Conservation (phyloP, 331 rosid genomes). For the Rhamnella rubrinervis region DNA sequence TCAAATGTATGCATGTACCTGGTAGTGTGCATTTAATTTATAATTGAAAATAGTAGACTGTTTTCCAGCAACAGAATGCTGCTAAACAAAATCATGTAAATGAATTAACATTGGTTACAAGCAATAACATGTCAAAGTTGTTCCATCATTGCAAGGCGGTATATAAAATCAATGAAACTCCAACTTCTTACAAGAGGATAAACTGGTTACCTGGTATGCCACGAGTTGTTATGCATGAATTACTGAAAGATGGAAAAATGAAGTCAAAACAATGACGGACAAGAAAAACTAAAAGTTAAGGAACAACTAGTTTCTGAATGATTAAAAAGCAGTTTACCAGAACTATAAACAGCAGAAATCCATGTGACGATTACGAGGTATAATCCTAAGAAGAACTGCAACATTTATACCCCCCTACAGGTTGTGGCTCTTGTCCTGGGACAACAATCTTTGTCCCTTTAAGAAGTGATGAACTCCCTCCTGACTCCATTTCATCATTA, state of each 20-base stretch:
- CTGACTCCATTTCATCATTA: conserved; percentile 56
- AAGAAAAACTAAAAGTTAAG: conserved; percentile 6
- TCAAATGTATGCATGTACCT: background rate
- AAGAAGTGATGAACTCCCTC: conserved; percentile 64
- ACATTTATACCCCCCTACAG: conserved; percentile 50
- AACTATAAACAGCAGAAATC: conserved; percentile 23
- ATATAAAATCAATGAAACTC: conserved; percentile 3
- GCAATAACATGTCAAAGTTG: conserved; percentile 18
- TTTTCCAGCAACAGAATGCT: conserved; percentile 4
- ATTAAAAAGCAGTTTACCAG: conserved; percentile 24
- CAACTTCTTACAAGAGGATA: conserved; percentile 18
- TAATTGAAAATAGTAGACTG: background rate
- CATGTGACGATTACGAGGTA: conserved; percentile 5
- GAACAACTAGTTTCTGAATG: background rate
- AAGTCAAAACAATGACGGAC: conserved; percentile 13
- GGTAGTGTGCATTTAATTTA: too few species aligned
- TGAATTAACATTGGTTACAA: conserved; percentile 11
- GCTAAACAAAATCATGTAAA: conserved; percentile 14
- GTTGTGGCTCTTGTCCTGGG: conserved; percentile 51
- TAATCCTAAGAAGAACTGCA: conserved; percentile 53
- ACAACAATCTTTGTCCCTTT: conserved; percentile 61
- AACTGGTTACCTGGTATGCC: conserved; percentile 4
- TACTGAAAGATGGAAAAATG: conserved; percentile 11
- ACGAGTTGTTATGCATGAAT: background rate
- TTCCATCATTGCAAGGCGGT: conserved; percentile 7